A percentile compares a stretch with the other conserved stretches of the same genome.
Conservation (phyloP, 2,329 filamentous ascomycete genomes). For the Diplodia intermedia region DNA sequence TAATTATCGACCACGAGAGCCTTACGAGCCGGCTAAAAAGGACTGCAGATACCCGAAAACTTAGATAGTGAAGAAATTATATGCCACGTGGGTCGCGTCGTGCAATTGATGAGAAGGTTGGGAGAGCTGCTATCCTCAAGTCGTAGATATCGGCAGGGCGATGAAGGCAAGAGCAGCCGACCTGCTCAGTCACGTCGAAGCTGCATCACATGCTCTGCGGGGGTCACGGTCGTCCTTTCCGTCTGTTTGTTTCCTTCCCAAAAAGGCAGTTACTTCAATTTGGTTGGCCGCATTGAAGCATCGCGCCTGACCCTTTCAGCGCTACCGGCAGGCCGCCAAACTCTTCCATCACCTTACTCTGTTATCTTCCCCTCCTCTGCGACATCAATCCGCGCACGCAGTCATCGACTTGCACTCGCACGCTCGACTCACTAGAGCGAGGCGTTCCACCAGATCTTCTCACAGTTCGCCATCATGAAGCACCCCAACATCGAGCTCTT, state of each 20-base stretch:
- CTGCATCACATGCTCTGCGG: neutral
- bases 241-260: neutral
- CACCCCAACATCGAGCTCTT: conserved; percentile 14
- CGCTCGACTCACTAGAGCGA: neutral
- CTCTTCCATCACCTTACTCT: neutral
- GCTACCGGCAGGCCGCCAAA: neutral
- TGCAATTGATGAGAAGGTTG: neutral
- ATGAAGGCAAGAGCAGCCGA: neutral
- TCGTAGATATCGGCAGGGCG: neutral
- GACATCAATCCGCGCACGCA: neutral
- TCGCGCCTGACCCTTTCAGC: neutral
- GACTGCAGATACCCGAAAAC: neutral
- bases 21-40: neutral
- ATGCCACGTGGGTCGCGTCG: neutral
- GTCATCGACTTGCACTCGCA: neutral
- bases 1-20: neutral
- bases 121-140: neutral
- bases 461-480: neutral
- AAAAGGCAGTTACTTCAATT: neutral
- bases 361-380: neutral
- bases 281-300: neutral
- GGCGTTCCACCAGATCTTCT: neutral
- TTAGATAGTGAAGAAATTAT: neutral
- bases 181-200: neutral
- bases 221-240: neutral